Evolutionary conservation across 2,329 filamentous ascomycete species (phyloP), one percentile per base, ranked within the genome.

Genomic region (Aspergillus sp.): DNA sequence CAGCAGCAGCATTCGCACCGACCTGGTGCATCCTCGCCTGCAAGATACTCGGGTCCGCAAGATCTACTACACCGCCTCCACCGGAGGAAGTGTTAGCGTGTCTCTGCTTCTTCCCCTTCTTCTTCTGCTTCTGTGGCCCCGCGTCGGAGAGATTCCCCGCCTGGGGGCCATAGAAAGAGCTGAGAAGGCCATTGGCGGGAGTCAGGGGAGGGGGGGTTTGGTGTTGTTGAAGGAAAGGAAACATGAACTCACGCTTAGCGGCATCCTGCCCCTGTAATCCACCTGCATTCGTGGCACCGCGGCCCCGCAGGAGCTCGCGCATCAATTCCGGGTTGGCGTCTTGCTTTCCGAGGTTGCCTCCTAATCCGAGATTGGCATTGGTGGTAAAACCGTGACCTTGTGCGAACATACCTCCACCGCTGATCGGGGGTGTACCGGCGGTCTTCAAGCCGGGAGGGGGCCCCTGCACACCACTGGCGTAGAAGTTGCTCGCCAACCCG

Each of bases 1-100:
- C 88, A 79, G 87, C 87, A 64, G 67, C 66, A 67, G 70, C 63
- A 82, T 88, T 86, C 77, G 85, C 85, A 82, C 85, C 88, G 78
- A 85, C 88, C 80, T 94, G 89, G 78, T 95, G 92, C 83, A 95
- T 88, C 83, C 92, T 90, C 76, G 90, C 90, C 82, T 96, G 92
- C 83, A 97, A 86, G 84, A 96, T 96, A 84, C 90, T 96, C 83
- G 93, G 93, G 90, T 97, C 92, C 83, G 89, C 90, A 92, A 96
- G 90, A 95, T 97, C 92, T 82, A 95, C 92, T 93, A 96, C 86
- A 82, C 90, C 92, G 89, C 90, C 90, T 85, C 91, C 92, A 86
- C 91, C 95, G 86, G 93, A 97, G 89, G 92, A 96, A 93, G 93
- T 96, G 90, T 96, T 96, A 94, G 91, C 93, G 87, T 96, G 92